Evolutionary conservation across 306 rosid genomes (phyloP), one percentile per base, ranked within the genome.

Genomic region (Bauhinia variegata): DNA sequence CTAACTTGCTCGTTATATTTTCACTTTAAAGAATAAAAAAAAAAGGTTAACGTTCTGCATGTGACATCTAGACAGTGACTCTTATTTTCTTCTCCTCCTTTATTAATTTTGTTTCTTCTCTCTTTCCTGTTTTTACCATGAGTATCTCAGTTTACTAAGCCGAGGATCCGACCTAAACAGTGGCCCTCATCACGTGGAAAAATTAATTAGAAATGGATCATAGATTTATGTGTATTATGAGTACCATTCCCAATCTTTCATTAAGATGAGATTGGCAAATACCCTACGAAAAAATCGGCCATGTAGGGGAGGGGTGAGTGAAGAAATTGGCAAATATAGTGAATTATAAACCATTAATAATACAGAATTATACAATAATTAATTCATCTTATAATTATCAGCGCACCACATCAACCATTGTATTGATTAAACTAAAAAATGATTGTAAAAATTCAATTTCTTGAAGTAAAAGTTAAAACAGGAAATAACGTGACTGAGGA

Each of bases 1-100:
- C 71, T 64, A 77, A 73, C 79, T 63, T 66, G 51, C 53, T 9
- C 81, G 66, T 76, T 80, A 49, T 67, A 34, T 66, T 41, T 55
- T 67, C 15, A 44, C 62, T 47, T 44, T 1, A 13, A 23, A 59
- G 63, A 23, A 48, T 59, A 67, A 41, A 50, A n/a, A n/a, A n/a
- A 41, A n/a, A 65, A 28, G 15, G 44, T 60, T 54, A 63, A 50
- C 41, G 28, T 44, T 67, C 17, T 63, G 67, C 58, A 17, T 78
- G 72, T 53, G 66, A 37, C 67, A 33, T 41, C n/a, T 49, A 49
- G 43, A 59, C 11, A 8, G 17, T 28, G 37, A 4, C 36, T 19
- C 13, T n/a, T 11, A 10, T 65, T 28, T 56, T 48, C 32, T 18
- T 70, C 43, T 23, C 16, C 36, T 44, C 0, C 31, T 34, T 62